These are phyloP conservation scores for Saccharum spontaneum DNA, from an alignment of 176 grass and related monocot genomes.

Conservation along the genomic window DNA sequence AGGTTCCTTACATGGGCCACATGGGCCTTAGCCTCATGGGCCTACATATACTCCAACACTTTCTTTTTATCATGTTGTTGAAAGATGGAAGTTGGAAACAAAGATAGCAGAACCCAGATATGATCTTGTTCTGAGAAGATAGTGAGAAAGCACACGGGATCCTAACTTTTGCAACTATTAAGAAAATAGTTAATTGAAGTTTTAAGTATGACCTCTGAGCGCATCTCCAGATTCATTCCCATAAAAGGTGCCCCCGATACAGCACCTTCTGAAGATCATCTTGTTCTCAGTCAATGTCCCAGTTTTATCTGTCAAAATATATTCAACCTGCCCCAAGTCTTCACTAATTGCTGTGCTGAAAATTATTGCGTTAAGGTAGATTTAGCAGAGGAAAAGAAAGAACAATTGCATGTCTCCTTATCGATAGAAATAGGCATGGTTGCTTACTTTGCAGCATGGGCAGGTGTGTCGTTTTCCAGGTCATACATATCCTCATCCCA, in stretches of 20 bases:
- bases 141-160: not conserved
- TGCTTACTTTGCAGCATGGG: conserved; percentile 91
- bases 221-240: conserved; percentile 96
- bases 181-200: conserved; percentile 18
- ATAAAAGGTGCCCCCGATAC: conserved; percentile 68
- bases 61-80: not conserved
- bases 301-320: conserved; percentile 99
- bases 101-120: not conserved
- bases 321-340: conserved; percentile 98
- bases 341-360: conserved; percentile 99
- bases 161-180: conserved; percentile 25
- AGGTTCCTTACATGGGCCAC: too few species aligned
- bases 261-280: conserved; percentile 97
- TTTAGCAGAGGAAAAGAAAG: conserved; percentile 12
- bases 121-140: not conserved
- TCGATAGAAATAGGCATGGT: not conserved
- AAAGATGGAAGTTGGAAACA: conserved; percentile 18
- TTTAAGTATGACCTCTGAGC: conserved; percentile 65
- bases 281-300: conserved; percentile 95
- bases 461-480: conserved; percentile 77
- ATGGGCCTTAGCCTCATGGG: too few species aligned
- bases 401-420: not conserved
- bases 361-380: conserved; percentile 36
- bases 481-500: conserved; percentile 99
- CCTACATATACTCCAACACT: too few species aligned